These are phyloP conservation scores for Coemansia sp. DNA, from an alignment of 192 early-diverging fungal species.

Conservation along the genomic window DNA sequence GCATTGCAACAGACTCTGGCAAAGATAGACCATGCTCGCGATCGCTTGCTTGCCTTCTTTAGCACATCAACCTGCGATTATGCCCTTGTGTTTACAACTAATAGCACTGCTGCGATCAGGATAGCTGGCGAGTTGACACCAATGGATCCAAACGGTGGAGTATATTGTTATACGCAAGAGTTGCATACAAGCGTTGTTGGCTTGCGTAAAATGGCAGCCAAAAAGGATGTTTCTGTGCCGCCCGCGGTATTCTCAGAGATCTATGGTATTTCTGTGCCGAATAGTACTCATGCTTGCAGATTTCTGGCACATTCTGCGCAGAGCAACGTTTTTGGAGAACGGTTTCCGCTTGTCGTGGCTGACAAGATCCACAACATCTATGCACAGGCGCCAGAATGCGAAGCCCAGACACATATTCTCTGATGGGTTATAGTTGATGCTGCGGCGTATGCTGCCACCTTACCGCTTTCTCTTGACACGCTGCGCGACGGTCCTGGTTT, in stretches of 20 bases:
- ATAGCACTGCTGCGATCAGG: conserved; percentile 74
- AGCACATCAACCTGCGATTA: conserved; percentile 60
- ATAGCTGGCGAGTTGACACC: conserved; percentile 72
- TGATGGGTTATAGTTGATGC: conserved; percentile 73
- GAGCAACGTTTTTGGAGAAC: conserved; percentile 78
- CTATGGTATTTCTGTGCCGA: conserved; percentile 13
- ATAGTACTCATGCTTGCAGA: conserved; percentile 21
- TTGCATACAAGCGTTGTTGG: conserved; percentile 79
- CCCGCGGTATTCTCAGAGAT: conserved; percentile 37
- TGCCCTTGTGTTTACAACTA: conserved; percentile 73
- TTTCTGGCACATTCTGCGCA: conserved; percentile 81
- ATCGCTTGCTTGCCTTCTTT: conserved; percentile 60
- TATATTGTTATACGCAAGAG: conserved; percentile 64
- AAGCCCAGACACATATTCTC: conserved; percentile 15
- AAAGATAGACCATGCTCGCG: conserved; percentile 57
- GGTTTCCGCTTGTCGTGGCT: conserved; percentile 67
- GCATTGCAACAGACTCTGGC: conserved; percentile 56
- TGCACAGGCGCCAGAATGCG: not conserved
- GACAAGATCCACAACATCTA: conserved; percentile 39
- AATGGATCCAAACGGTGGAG: conserved; percentile 40
- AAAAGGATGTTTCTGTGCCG: conserved; percentile 18
- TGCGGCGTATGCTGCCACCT: conserved; percentile 68
- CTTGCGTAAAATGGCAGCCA: conserved; percentile 59
- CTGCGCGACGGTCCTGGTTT: conserved; percentile 64
- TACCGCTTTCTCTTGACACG: conserved; percentile 58